phyloP scores from a whole-genome alignment of 805 yeast species.

The Wickerhamiella cacticola region DNA sequence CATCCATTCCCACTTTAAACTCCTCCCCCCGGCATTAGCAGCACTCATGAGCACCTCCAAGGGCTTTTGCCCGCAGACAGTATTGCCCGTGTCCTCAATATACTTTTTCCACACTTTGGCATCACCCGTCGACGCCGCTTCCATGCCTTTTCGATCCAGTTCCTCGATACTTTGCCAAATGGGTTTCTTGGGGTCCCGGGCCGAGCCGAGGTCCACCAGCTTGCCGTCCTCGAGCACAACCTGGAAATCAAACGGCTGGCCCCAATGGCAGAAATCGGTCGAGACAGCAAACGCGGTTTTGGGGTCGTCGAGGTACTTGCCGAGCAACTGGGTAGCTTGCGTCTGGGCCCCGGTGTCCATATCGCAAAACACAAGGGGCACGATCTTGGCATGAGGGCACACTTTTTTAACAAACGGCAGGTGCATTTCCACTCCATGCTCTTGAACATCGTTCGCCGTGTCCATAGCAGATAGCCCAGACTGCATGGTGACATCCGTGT shows the following conservation, averaged over 20 bases:
- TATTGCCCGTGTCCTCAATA: conserved; percentile 60
- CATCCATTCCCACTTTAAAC: conserved; percentile 48
- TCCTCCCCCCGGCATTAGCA: conserved; percentile 33
- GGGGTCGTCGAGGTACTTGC: conserved; percentile 42
- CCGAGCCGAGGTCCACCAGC: too few relatives aligned
- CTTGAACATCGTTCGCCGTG: conserved; percentile 58
- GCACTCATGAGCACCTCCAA: conserved; percentile 49
- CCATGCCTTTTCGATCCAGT: conserved; percentile 63
- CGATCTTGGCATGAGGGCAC: conserved; percentile 36
- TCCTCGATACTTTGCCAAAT: conserved; percentile 63
- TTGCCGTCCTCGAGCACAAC: too few relatives aligned
- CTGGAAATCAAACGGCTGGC: conserved; percentile 49
- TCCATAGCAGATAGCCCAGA: too few relatives aligned
- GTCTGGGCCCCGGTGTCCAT: conserved; percentile 37
- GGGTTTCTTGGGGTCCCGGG: conserved; percentile 34
- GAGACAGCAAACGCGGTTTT: conserved; percentile 63
- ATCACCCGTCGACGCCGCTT: conserved; percentile 42
- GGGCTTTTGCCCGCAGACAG: conserved; percentile 89
- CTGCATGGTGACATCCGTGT: conserved; percentile 30
- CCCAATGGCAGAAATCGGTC: conserved; percentile 96
- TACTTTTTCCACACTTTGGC: conserved; percentile 54
- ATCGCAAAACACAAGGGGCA: conserved; percentile 74
- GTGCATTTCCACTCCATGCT: conserved; percentile 94
- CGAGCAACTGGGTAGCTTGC: conserved; percentile 32
- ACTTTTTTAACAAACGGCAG: conserved; percentile 53